These are phyloP conservation scores for Nematodospora anomalae DNA, from an alignment of 1,139 yeast genomes.

Conservation along the genomic window DNA sequence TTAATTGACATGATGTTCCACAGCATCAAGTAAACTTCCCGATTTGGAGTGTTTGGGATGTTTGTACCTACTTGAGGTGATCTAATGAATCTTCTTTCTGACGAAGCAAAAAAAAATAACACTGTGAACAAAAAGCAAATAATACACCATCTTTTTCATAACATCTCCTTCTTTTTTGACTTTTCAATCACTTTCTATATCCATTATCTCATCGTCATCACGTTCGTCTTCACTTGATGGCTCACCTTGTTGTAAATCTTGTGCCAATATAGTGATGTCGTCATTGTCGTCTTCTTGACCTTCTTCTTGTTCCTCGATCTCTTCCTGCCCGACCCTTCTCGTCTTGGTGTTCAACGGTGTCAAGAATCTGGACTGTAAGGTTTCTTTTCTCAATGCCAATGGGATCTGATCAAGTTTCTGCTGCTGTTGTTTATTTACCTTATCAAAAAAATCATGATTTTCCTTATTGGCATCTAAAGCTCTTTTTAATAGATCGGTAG, in stretches of 20 bases:
- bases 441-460: constrained; percentile 26
- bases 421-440: constrained; percentile 12
- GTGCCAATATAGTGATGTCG: constrained; percentile 37
- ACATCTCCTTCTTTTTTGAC: no score
- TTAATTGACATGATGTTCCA: no score
- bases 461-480: constrained; percentile 70
- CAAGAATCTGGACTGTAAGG: constrained; percentile 15
- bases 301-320: background rate
- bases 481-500: constrained; percentile 74
- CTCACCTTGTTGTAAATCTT: constrained; percentile 50
- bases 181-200: constrained; percentile 54
- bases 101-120: no score
- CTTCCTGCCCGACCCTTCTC: constrained; percentile 4
- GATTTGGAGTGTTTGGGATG: no score
- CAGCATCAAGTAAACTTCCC: no score
- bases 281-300: constrained; percentile 7
- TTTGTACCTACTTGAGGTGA: no score
- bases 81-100: no score
- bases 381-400: constrained; percentile 6
- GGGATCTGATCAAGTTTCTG: background rate
- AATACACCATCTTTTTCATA: no score
- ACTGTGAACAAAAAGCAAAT: no score
- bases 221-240: constrained; percentile 58
- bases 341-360: constrained; percentile 25
- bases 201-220: constrained; percentile 54